Conservation (phyloP, 768 basidiomycete genomes). For the Lactarius pseudohatsudake region DNA sequence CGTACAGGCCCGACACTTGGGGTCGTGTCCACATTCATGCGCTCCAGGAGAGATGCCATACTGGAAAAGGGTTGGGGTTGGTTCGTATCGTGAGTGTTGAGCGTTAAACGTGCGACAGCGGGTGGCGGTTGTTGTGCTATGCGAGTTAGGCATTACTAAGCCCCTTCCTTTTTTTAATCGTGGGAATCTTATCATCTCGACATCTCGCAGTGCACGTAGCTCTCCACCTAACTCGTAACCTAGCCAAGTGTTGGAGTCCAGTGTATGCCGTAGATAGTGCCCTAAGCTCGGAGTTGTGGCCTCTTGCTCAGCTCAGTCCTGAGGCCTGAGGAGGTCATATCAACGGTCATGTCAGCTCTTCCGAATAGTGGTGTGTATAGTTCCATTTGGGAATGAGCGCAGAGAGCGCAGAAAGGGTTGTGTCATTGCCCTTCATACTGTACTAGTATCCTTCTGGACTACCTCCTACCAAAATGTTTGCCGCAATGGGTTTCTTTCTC, state of each 20-base stretch:
- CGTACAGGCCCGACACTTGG: conserved; percentile 26
- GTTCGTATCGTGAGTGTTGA: conserved; percentile 1
- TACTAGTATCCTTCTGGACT: background rate
- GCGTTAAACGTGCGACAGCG: background rate
- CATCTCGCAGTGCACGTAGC: no score
- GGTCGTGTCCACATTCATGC: conserved; percentile 27
- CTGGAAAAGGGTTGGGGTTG: background rate
- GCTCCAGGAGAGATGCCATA: conserved; percentile 30
- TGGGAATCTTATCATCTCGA: background rate
- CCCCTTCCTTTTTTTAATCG: background rate
- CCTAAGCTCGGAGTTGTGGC: conserved; percentile 44
- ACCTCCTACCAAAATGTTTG: background rate
- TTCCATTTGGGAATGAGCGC: conserved; percentile 6
- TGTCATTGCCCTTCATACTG: background rate
- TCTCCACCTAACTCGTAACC: no score
- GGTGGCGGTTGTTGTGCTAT: background rate
- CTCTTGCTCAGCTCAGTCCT: conserved; percentile 34
- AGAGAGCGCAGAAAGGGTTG: background rate
- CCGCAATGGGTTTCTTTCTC: background rate
- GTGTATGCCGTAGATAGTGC: conserved; percentile 53
- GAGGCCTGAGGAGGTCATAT: conserved; percentile 26
- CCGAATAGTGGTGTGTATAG: conserved; percentile 27
- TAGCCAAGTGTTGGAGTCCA: conserved; percentile 38
- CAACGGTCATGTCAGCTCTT: conserved; percentile 27
- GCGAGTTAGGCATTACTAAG: background rate